A percentile compares a stretch with the other conserved stretches of the same genome.
Evolutionary conservation across 306 rosid species (phyloP).

Genomic region (Dalbergia cochinchinensis): DNA sequence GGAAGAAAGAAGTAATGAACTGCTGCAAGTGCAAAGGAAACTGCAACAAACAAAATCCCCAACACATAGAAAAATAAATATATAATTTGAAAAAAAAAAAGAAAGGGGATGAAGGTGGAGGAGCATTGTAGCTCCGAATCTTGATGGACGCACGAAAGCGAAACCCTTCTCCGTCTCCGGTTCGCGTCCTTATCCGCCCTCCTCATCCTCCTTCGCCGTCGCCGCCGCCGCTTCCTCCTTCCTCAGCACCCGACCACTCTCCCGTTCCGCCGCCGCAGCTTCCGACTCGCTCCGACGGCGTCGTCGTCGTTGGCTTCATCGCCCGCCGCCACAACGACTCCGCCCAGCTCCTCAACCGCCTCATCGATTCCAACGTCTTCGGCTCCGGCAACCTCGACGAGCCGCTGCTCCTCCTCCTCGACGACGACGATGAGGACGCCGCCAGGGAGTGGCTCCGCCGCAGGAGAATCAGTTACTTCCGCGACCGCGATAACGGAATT

Average conservation of each 20-base stretch:
- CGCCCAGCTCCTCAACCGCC: constrained; percentile 75
- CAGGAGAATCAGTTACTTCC: constrained; percentile 75
- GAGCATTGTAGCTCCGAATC: constrained; percentile 1
- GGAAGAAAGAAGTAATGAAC: not conserved
- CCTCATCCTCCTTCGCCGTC: constrained; percentile 51
- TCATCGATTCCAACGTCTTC: constrained; percentile 77
- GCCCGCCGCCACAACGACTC: constrained; percentile 63
- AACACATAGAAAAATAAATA: not conserved
- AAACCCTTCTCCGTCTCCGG: constrained; percentile 56
- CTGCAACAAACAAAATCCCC: constrained; percentile 12
- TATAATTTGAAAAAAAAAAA: not conserved
- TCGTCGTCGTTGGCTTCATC: constrained; percentile 87
- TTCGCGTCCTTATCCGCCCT: constrained; percentile 81
- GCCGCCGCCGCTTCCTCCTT: constrained; percentile 42
- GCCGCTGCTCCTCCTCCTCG: constrained; percentile 57
- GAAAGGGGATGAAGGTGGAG: constrained; percentile 9
- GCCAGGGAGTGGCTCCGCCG: constrained; percentile 70
- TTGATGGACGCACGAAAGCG: constrained; percentile 58
- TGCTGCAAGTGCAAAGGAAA: constrained; percentile 15
- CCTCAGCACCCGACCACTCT: constrained; percentile 52
- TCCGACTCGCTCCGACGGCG: constrained; percentile 62
- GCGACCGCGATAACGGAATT: constrained; percentile 71
- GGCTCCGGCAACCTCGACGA: constrained; percentile 76
- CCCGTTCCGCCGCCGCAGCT: constrained; percentile 33
- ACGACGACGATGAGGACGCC: constrained; percentile 65